Evolutionary conservation across 345 rosid genomes (phyloP).

Genomic region (Alliaria petiolata): DNA sequence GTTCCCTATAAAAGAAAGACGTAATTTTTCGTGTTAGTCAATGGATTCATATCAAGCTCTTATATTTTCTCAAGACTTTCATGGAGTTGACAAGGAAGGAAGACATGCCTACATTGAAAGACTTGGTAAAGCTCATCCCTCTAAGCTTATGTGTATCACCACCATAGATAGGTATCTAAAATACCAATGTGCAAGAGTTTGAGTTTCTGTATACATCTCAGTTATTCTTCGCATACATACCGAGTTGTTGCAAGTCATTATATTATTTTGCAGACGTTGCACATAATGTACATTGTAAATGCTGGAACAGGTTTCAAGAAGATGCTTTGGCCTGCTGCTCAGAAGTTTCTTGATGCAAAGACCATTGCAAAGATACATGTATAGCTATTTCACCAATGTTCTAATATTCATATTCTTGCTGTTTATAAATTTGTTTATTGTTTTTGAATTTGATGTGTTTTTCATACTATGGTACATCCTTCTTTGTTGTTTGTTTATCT

Average conservation of each 20-base stretch:
- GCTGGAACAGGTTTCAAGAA: slow-evolving; percentile 95
- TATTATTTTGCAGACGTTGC: slow-evolving; percentile 60
- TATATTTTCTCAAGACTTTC: slow-evolving; percentile 67
- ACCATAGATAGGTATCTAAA: slow-evolving; percentile 71
- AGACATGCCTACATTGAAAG: slow-evolving; percentile 90
- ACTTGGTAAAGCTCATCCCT: slow-evolving; percentile 92
- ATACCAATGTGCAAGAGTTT: slow-evolving; percentile 91
- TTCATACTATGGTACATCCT: too few relatives aligned
- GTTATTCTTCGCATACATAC: neutral
- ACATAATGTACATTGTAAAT: slow-evolving; percentile 85
- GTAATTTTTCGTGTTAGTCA: neutral
- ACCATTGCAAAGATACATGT: slow-evolving; percentile 87
- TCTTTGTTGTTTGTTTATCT: too few relatives aligned
- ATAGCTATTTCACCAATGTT: too few relatives aligned
- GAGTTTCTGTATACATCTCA: neutral
- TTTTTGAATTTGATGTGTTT: too few relatives aligned
- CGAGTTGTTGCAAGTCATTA: neutral
- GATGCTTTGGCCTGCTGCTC: slow-evolving; percentile 99
- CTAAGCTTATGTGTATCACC: slow-evolving; percentile 80
- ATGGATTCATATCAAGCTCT: neutral
- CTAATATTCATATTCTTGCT: too few relatives aligned
- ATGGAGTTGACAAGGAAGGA: slow-evolving; percentile 97
- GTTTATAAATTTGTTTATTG: too few relatives aligned
- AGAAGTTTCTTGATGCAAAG: slow-evolving; percentile 84
- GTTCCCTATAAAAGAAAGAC: neutral